Evolutionary conservation across 2,329 filamentous ascomycete species (phyloP).

Genomic region (Daldinia eschscholtzii): DNA sequence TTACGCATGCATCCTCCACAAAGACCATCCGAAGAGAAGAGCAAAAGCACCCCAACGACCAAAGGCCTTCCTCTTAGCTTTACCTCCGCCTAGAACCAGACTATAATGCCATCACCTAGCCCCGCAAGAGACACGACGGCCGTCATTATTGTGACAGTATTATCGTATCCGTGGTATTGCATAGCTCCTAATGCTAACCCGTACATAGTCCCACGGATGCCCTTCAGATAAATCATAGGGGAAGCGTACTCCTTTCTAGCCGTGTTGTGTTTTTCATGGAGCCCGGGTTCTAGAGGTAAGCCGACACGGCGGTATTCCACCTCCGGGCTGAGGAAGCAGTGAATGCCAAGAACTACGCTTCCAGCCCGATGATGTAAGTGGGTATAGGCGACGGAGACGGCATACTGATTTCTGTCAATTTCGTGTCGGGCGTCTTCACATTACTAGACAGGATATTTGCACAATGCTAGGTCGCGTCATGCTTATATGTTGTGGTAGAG

Average conservation of each 20-base stretch:
- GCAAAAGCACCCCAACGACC: conserved; percentile 3
- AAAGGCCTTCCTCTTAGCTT: not conserved
- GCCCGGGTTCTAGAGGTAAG: conserved; percentile 2
- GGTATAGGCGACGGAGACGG: not conserved
- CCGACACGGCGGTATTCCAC: not conserved
- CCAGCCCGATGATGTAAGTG: not conserved
- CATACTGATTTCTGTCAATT: not conserved
- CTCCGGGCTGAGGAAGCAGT: not conserved
- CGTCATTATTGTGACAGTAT: not conserved
- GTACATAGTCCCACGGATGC: not conserved
- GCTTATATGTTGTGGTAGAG: not conserved
- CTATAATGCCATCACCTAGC: not conserved
- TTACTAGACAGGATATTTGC: not conserved
- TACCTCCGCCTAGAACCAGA: not conserved
- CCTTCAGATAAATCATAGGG: not conserved
- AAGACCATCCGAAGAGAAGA: not conserved
- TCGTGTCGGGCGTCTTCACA: not conserved
- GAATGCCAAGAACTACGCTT: not conserved
- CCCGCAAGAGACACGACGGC: not conserved
- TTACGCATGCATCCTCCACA: not conserved
- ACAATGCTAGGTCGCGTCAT: not conserved
- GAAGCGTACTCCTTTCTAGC: not conserved
- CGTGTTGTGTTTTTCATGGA: not conserved
- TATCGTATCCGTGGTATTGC: not conserved
- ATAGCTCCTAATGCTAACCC: not conserved